A percentile compares a stretch with the other conserved stretches of the same genome.
These are phyloP conservation scores for Golubevia sp. DNA, from an alignment of 1,284 basidiomycete species.

Conservation along the genomic window DNA sequence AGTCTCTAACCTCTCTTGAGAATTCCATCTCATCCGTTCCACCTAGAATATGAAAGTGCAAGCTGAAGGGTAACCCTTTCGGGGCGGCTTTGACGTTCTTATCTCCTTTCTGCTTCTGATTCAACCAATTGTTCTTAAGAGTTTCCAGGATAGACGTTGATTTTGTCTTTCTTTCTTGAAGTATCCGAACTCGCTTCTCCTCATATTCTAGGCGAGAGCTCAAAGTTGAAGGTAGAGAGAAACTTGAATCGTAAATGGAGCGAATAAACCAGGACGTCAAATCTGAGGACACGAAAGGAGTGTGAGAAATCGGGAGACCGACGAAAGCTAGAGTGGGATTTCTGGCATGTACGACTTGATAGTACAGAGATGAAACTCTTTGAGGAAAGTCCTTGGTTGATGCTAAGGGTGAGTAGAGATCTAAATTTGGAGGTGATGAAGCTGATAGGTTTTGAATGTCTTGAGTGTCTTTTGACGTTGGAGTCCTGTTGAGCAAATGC, in stretches of 20 bases:
- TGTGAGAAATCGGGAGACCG: slow-evolving; percentile 25
- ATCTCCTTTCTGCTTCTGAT: neutral
- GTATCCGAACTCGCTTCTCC: slow-evolving; percentile 5
- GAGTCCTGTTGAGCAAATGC: slow-evolving; percentile 22
- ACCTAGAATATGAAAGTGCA: slow-evolving; percentile 6
- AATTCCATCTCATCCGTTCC: slow-evolving; percentile 17
- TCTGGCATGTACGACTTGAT: slow-evolving; percentile 19
- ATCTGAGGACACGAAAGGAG: slow-evolving; percentile 31
- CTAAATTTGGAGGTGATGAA: neutral
- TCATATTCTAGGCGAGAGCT: slow-evolving; percentile 11
- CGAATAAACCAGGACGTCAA: slow-evolving; percentile 22
- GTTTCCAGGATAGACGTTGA: slow-evolving; percentile 3
- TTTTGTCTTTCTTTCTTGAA: slow-evolving; percentile 1
- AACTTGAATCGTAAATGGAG: slow-evolving; percentile 25
- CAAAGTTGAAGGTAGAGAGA: slow-evolving; percentile 15
- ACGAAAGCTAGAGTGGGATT: slow-evolving; percentile 23
- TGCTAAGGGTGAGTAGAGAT: neutral
- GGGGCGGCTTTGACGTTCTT: slow-evolving; percentile 2
- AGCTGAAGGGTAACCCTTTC: neutral
- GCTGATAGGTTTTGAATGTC: neutral
- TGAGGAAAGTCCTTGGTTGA: neutral
- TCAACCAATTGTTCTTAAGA: neutral
- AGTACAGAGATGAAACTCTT: slow-evolving; percentile 1
- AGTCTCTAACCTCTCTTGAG: slow-evolving; percentile 7
- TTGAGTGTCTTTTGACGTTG: slow-evolving; percentile 1